Conservation (phyloP, 108 stramenopile genomes). For the Cylindrotheca fusiformis region DNA sequence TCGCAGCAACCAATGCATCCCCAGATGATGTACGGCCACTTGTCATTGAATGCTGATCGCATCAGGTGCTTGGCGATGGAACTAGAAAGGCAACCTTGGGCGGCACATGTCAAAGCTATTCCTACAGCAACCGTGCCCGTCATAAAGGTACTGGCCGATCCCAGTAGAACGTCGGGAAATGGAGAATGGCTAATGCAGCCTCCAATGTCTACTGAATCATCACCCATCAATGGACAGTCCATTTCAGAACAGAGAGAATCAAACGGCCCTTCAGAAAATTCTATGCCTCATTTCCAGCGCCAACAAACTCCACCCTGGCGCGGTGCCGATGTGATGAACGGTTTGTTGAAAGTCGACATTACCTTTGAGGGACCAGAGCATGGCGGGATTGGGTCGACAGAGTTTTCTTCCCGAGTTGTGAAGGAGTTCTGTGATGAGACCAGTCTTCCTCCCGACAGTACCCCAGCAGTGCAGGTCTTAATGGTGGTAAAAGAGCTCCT, state of each 20-base stretch:
- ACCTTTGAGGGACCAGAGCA: constrained; percentile 93
- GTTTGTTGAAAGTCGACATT: constrained; percentile 87
- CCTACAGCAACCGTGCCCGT: constrained; percentile 86
- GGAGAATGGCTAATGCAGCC: constrained; percentile 33
- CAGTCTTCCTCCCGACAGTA: constrained; percentile 57
- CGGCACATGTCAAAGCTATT: constrained; percentile 87
- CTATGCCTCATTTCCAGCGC: constrained; percentile 27
- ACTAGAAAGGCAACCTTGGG: constrained; percentile 81
- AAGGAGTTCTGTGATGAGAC: constrained; percentile 71
- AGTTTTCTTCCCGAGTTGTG: constrained; percentile 72
- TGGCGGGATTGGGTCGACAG: constrained; percentile 89
- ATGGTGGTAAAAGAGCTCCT: constrained; percentile 91
- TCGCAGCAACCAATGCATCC: constrained; percentile 14
- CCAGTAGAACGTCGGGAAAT: constrained; percentile 42
- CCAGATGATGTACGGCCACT: constrained; percentile 37
- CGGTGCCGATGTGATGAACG: constrained; percentile 85
- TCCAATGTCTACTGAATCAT: constrained; percentile 2
- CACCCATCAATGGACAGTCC: background rate
- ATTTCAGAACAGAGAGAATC: background rate
- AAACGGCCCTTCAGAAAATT: constrained; percentile 10
- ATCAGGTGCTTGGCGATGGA: constrained; percentile 78
- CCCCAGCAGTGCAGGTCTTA: constrained; percentile 74
- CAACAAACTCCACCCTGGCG: constrained; percentile 62
- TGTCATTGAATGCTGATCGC: constrained; percentile 71
- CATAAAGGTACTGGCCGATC: constrained; percentile 86